Evolutionary conservation across 257 asterid species (phyloP).

Genomic region (Fraxinus cuspidata): DNA sequence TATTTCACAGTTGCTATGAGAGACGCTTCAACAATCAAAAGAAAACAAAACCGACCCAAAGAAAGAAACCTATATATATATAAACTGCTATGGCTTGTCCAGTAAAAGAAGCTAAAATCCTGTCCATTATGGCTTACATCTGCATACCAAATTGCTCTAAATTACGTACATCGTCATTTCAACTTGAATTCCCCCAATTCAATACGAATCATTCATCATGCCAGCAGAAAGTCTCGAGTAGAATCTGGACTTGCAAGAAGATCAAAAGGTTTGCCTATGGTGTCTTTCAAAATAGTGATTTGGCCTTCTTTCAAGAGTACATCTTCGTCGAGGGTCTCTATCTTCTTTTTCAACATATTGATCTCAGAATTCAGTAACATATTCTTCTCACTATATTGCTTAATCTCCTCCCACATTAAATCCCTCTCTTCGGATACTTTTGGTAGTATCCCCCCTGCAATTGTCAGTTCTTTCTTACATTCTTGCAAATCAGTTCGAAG

Average conservation of each 20-base stretch:
- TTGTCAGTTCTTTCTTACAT: conserved; percentile 64
- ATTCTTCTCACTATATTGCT: conserved; percentile 67
- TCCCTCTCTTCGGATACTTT: conserved; percentile 93
- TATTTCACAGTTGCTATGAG: conserved; percentile 29
- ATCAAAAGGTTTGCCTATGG: conserved; percentile 67
- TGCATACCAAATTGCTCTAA: not conserved
- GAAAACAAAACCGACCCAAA: conserved; percentile 5
- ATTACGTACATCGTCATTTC: not conserved
- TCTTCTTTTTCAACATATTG: conserved; percentile 68
- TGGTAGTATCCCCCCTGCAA: conserved; percentile 72
- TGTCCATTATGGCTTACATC: not conserved
- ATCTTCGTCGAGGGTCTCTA: conserved; percentile 89
- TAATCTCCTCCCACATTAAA: conserved; percentile 83
- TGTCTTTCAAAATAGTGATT: conserved; percentile 83
- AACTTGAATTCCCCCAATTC: not conserved
- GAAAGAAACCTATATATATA: conserved; percentile 4
- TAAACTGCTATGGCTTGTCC: not conserved
- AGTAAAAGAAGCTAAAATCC: not conserved
- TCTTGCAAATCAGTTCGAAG: conserved; percentile 78
- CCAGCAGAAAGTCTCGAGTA: conserved; percentile 47
- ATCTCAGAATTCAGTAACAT: conserved; percentile 75
- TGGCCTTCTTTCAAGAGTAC: conserved; percentile 92
- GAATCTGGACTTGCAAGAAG: conserved; percentile 82
- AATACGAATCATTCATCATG: conserved; percentile 31
- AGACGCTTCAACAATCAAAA: conserved; percentile 32